These are phyloP conservation scores for Tuber aestivum DNA, from an alignment of 495 filamentous ascomycete genomes.

Conservation along the genomic window DNA sequence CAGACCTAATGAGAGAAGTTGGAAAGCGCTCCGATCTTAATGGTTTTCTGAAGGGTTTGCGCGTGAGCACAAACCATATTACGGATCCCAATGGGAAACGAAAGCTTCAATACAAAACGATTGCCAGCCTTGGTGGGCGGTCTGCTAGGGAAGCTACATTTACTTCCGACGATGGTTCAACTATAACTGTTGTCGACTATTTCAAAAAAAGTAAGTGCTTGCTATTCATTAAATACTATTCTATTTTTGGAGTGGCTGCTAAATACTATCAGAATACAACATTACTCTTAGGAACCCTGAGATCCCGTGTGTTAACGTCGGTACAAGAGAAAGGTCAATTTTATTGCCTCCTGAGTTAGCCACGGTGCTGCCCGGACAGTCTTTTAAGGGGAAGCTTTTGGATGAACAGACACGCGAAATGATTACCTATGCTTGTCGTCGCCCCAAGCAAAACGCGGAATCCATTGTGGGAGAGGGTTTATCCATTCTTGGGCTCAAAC, in stretches of 20 bases:
- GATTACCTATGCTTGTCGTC: slow-evolving; percentile 35
- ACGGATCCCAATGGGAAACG: slow-evolving; percentile 22
- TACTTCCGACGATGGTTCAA: slow-evolving; percentile 39
- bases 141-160: slow-evolving; percentile 30
- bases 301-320: slow-evolving; percentile 66
- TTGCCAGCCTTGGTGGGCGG: slow-evolving; percentile 25
- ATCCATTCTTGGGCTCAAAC: slow-evolving; percentile 51
- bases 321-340: slow-evolving; percentile 52
- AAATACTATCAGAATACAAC: slow-evolving; percentile 47
- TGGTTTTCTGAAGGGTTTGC: slow-evolving; percentile 46
- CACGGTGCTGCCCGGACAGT: slow-evolving; percentile 31
- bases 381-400: slow-evolving; percentile 34
- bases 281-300: slow-evolving; percentile 43
- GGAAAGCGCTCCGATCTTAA: slow-evolving; percentile 46
- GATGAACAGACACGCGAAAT: slow-evolving; percentile 38
- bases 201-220: slow-evolving; percentile 49
- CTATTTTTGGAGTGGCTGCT: slow-evolving; percentile 6
- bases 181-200: slow-evolving; percentile 49
- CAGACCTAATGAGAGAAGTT: slow-evolving; percentile 43
- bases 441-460: slow-evolving; percentile 33
- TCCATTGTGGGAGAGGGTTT: slow-evolving; percentile 38
- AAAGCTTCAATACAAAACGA: slow-evolving; percentile 43
- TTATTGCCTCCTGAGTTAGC: slow-evolving; percentile 47
- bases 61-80: slow-evolving; percentile 30
- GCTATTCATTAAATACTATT: not conserved